Percentiles rank a stretch among this genome's conserved stretches.
Evolutionary conservation across 2,329 filamentous ascomycete species (phyloP).

Genomic region (Penicillium polonicum): DNA sequence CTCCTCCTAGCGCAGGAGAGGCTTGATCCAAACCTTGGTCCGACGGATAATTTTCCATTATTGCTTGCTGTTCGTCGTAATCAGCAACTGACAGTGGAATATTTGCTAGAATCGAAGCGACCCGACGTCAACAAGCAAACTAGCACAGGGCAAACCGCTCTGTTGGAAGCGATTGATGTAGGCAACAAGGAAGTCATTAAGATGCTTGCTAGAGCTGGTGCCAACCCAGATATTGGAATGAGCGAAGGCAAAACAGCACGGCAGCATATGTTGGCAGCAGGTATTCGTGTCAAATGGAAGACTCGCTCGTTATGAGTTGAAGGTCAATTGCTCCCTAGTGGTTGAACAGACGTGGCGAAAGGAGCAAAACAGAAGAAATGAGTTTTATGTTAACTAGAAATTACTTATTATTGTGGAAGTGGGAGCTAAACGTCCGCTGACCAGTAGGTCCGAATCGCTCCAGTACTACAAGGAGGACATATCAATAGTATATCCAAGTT

Average conservation of each 20-base stretch:
- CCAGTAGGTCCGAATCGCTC: not conserved
- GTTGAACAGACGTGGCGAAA: not conserved
- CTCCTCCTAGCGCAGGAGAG: not conserved
- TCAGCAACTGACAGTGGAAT: not conserved
- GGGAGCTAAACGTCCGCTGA: not conserved
- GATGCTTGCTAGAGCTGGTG: not conserved
- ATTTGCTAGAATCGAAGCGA: not conserved
- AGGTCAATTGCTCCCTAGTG: not conserved
- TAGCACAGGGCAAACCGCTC: not conserved
- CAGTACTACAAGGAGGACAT: not conserved
- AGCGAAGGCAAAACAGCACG: not conserved
- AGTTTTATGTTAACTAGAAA: not conserved
- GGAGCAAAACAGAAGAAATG: not conserved
- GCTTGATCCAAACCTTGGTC: not conserved
- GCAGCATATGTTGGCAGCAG: not conserved
- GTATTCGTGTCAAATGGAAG: not conserved
- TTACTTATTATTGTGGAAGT: not conserved
- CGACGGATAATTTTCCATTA: not conserved
- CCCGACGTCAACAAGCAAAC: not conserved
- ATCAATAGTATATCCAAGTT: not conserved
- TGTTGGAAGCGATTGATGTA: not conserved
- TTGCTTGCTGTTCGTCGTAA: not conserved
- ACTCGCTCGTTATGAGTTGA: not conserved
- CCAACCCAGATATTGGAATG: not conserved
- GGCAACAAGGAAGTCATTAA: not conserved